Evolutionary conservation across 495 filamentous ascomycete genomes (phyloP).

Genomic region (Sporormia fimetaria): DNA sequence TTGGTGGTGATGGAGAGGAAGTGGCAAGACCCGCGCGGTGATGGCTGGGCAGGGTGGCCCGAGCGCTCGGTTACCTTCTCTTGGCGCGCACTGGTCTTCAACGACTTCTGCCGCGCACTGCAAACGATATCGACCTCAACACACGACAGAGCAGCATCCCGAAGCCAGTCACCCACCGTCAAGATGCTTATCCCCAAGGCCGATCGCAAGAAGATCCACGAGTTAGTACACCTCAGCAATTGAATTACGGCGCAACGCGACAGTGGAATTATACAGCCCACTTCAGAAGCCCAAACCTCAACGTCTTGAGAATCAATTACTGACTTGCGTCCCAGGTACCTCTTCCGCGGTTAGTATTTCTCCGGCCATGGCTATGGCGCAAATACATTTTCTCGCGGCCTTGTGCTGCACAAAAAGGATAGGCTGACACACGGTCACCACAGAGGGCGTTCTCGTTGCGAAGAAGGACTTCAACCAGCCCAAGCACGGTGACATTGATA

Average conservation of each 20-base stretch:
- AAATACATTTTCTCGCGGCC: constrained; percentile 15
- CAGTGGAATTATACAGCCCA: constrained; percentile 1
- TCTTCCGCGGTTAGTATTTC: constrained; percentile 73
- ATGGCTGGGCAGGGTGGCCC: neutral
- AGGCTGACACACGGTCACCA: constrained; percentile 28
- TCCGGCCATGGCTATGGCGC: constrained; percentile 23
- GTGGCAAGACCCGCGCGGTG: neutral
- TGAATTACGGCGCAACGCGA: constrained; percentile 3
- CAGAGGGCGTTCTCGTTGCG: constrained; percentile 96
- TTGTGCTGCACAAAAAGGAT: constrained; percentile 20
- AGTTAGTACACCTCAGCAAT: constrained; percentile 35
- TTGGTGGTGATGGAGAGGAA: neutral
- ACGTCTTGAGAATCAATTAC: neutral
- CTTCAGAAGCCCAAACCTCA: neutral
- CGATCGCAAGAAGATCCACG: constrained; percentile 99
- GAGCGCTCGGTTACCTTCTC: constrained; percentile 4
- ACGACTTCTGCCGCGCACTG: constrained; percentile 2
- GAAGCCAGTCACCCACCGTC: constrained; percentile 9
- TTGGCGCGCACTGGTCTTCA: constrained; percentile 4
- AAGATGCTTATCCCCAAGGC: constrained; percentile 94
- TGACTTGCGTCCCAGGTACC: constrained; percentile 44
- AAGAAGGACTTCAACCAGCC: constrained; percentile 96
- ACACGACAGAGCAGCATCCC: constrained; percentile 15
- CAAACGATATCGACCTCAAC: constrained; percentile 37
- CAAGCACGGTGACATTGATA: constrained; percentile 90